Evolutionary conservation across 2,329 filamentous ascomycete genomes (phyloP), one percentile per base, ranked within the genome.

Genomic region (Hortaea werneckii): DNA sequence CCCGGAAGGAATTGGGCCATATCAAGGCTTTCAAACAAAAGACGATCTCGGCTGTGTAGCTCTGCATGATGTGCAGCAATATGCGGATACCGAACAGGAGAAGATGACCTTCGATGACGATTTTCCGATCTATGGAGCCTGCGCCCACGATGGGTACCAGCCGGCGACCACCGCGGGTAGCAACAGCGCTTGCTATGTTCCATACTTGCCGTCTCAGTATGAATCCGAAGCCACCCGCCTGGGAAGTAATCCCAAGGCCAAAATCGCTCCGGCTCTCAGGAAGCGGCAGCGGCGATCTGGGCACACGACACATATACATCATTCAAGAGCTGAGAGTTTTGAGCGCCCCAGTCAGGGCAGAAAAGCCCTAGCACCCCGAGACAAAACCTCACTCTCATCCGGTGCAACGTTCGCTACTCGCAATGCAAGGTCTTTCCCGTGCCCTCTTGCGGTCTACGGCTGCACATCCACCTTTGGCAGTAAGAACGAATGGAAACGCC

Each of bases 401-500:
- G 29, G 40, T 11, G 11, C 26, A 3, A 32, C 29, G 27, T 29
- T 34, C n/a, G 29, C 32, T 12, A 27, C 44, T 2, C 5, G 20
- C 30, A 48, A 40, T n/a, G 32, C 49, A 28, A 8, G 38, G 28
- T 20, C 78, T 0, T 92, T 90, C 58, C 72, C 75, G 26, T 96
- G 90, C 64, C 80, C 87, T 46, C 88, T 95, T 62, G 71, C 77
- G 29, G 81, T 78, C 45, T 92, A 88, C 46, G 85, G 83, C 30
- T 96, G 90, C 67, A 53, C 51, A 1, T 78, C 80, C 2, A 80
- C 75, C 0, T 95, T 95, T 59, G 75, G 77, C 3, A 82, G 76
- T 54, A 95, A 94, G 68, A 95, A 95, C 61, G 89, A 95, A 64
- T 95, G 90, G 90, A 95, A 95, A 65, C 80, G 90, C 0, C 90